Conservation (phyloP, 305 asterid genomes). For the Solanum aculeatissimum region DNA sequence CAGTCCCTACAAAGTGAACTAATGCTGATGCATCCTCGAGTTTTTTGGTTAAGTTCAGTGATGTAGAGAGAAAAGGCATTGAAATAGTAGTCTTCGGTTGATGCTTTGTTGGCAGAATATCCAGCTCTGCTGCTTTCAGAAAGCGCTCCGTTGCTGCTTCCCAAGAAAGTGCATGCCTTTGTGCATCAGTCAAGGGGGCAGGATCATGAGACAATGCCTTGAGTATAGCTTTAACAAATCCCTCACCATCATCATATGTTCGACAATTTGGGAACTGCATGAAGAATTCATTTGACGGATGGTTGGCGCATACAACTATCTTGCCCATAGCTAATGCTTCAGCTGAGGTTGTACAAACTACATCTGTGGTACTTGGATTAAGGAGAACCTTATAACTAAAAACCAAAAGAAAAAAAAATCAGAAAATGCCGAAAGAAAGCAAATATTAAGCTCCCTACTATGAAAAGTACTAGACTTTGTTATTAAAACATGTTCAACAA, state of each 20-base stretch:
- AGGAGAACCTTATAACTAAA: slow-evolving; percentile 79
- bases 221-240: slow-evolving; percentile 53
- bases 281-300: slow-evolving; percentile 90
- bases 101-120: slow-evolving; percentile 24
- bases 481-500: background rate
- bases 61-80: slow-evolving; percentile 42
- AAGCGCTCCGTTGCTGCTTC: slow-evolving; percentile 86
- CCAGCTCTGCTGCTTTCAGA: slow-evolving; percentile 53
- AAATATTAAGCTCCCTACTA: background rate
- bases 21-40: slow-evolving; percentile 80
- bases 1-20: slow-evolving; percentile 64
- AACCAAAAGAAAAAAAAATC: background rate
- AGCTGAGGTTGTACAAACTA: slow-evolving; percentile 94
- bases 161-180: slow-evolving; percentile 81
- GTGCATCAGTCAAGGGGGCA: slow-evolving; percentile 53
- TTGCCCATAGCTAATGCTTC: slow-evolving; percentile 99
- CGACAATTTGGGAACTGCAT: slow-evolving; percentile 91
- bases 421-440: background rate
- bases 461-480: background rate
- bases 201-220: slow-evolving; percentile 71
- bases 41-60: slow-evolving; percentile 45
- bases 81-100: slow-evolving; percentile 28
- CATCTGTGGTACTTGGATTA: slow-evolving; percentile 97
- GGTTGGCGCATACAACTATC: slow-evolving; percentile 87
- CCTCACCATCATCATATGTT: slow-evolving; percentile 46